Base-by-base conservation (phyloP, 805 yeast genomes). In the Cyberlindnera japonica region DNA sequence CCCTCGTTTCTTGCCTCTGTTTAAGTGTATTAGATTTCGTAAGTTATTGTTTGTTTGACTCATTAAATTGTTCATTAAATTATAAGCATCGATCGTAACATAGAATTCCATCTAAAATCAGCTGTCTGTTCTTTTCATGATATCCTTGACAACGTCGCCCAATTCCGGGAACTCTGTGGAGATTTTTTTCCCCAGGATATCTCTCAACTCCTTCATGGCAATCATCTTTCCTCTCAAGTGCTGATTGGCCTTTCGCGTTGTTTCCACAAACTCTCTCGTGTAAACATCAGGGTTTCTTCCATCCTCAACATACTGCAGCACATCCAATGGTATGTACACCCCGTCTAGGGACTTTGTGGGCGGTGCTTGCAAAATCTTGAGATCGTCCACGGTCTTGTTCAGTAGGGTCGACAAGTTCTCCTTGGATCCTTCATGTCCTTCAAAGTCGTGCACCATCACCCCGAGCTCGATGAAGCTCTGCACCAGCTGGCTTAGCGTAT, bases 241-340 rank as follows among this genome's bases (percentile, higher is more conserved):
- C 55, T 95, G 96, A 57, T 93, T 93, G 33, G 89, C 80, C 52
- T 87, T 81, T 28, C 89, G 81, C n/a, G 93, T 83, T 25, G 91
- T 86, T 59, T 93, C 99, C 13, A 91, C 87, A 64, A 93, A 93
- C 64, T 93, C 99, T 59, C 99, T 75, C 1, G 98, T 89, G 62
- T 93, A 93, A 28, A 93, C 89, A 58, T 93, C 98, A 0, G 99
- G 98, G 58, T 93, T 93, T 51, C 99, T 71, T 2, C 99, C 99
- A 55, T 88, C 95, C 57, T 93, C 98, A 27, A 93, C 87, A 57
- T 93, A 93, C 47, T 83, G 81, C 12, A 89, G 68, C n/a, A 90
- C 90, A 55, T 90, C 96, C 27, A 83, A 61, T 1, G 96, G 96
- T 3, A 85, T 71, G 1, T 80, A 64, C 4, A 74, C 63, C 8